phyloP scores from a whole-genome alignment of 257 asterid species.

The Anisodus acutangulus region DNA sequence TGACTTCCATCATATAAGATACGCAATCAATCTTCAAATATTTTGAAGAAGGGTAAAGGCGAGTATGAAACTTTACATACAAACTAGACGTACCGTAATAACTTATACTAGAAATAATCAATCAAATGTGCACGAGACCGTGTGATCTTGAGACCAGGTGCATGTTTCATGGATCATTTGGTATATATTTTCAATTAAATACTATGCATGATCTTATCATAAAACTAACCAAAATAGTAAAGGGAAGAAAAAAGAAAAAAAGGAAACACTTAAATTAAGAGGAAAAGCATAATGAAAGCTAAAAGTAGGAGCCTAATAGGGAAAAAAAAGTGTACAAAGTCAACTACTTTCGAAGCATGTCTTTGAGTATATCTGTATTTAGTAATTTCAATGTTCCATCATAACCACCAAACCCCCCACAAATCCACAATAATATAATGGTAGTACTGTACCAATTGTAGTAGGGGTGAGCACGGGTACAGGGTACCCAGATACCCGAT shows the following conservation, averaged over 20 bases:
- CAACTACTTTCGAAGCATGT: slow-evolving; percentile 27
- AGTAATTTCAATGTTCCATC: slow-evolving; percentile 23
- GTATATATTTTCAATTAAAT: not conserved
- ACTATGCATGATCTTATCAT: slow-evolving; percentile 4
- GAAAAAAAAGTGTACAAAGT: not conserved
- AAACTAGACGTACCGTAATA: not conserved
- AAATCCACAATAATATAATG: not conserved
- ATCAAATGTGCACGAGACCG: not conserved
- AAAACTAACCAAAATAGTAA: not conserved
- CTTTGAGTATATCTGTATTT: not conserved
- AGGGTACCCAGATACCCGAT: too few species aligned
- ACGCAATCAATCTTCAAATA: not conserved
- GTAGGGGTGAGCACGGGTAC: too few species aligned
- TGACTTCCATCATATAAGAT: too few species aligned
- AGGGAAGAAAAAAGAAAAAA: not conserved
- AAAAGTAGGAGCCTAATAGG: not conserved
- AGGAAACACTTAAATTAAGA: not conserved
- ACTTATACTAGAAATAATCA: not conserved
- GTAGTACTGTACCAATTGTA: not conserved
- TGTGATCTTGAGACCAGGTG: slow-evolving; percentile 12
- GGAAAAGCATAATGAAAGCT: not conserved
- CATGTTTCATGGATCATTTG: slow-evolving; percentile 25
- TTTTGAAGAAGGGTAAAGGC: not conserved
- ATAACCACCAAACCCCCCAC: not conserved
- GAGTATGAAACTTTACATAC: not conserved